Evolutionary conservation across 2,329 filamentous ascomycete species (phyloP).

Genomic region (Mycosphaerella sp.): DNA sequence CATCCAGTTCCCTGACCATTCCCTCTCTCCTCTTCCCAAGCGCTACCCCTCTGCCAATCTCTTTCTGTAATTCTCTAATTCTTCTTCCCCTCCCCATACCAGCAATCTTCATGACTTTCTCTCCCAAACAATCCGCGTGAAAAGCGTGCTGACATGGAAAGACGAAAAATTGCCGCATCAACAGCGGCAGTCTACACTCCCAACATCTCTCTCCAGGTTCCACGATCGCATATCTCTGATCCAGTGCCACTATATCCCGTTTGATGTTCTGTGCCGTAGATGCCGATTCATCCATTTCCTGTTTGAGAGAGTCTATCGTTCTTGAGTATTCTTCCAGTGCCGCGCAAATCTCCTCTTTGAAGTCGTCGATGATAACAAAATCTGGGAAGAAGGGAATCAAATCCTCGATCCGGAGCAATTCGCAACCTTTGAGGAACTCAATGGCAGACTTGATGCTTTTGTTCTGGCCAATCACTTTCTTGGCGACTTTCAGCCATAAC

Average conservation of each 20-base stretch:
- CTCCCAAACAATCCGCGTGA: slow-evolving; percentile 88
- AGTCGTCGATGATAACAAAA: slow-evolving; percentile 97
- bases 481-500: slow-evolving; percentile 90
- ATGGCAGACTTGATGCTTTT: slow-evolving; percentile 82
- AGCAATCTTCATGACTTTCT: slow-evolving; percentile 74
- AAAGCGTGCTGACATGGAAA: slow-evolving; percentile 98
- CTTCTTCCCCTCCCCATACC: slow-evolving; percentile 68
- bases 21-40: slow-evolving; percentile 68
- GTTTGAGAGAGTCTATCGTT: slow-evolving; percentile 79
- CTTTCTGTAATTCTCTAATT: slow-evolving; percentile 78
- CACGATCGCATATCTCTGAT: slow-evolving; percentile 89
- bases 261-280: slow-evolving; percentile 87
- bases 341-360: slow-evolving; percentile 95
- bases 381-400: slow-evolving; percentile 98
- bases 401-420: slow-evolving; percentile 90
- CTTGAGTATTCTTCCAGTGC: slow-evolving; percentile 90
- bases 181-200: slow-evolving; percentile 74
- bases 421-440: slow-evolving; percentile 85
- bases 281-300: slow-evolving; percentile 93
- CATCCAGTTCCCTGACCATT: slow-evolving; percentile 82
- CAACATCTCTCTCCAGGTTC: slow-evolving; percentile 94
- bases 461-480: slow-evolving; percentile 82
- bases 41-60: slow-evolving; percentile 68
- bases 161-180: slow-evolving; percentile 93
- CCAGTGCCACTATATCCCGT: slow-evolving; percentile 75